Base-by-base conservation (phyloP, 495 filamentous ascomycete species). In the Lepraria neglecta region DNA sequence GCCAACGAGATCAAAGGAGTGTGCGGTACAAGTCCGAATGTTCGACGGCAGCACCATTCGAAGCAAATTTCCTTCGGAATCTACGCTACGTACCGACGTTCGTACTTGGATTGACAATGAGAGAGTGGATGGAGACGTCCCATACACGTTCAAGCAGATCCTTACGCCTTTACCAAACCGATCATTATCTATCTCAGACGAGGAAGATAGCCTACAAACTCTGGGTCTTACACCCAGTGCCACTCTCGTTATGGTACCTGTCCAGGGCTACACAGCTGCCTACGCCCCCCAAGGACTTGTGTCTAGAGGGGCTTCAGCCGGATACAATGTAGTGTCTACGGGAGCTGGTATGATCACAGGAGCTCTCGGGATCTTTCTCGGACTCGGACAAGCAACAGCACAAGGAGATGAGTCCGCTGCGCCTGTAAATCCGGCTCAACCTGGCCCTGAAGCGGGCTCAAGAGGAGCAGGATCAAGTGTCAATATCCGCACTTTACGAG, bases 101-200 rank as follows among this genome's bases (percentile, higher is more conserved):
- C 81, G 92, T 4, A 65, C 78, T 5, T 97, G 90, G 89, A 77
- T 97, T 12, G 89, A 94, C 58, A 63, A 71, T 40, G 70, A 78
- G 43, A 69, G 76, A 67, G 70, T 56, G 30, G 74, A 77, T 43
- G 75, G 81, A 71, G 73, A 76, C 48, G 63, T 70, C 35, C 86
- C 88, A 3, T 97, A 91, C 70, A 87, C 82, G 35, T 90, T 97
- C 73, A 91, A 91, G 67, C 84, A 92, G 40, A 85, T 97, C 35
- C 76, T 94, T 1, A 84, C 89, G 0, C 94, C 92, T 1, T 73
- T 82, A 14, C 90, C 90, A 3, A 94, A 85, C 68, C 83, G 80
- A 55, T 82, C 80, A 7, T 80, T 97, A 55, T 82, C 84, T 45
- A 77, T 86, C 7, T 74, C 81, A 1, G 91, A 97, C 45, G 94